Evolutionary conservation across 768 basidiomycete genomes (phyloP).

Genomic region (Sistotremastrum suecicum): DNA sequence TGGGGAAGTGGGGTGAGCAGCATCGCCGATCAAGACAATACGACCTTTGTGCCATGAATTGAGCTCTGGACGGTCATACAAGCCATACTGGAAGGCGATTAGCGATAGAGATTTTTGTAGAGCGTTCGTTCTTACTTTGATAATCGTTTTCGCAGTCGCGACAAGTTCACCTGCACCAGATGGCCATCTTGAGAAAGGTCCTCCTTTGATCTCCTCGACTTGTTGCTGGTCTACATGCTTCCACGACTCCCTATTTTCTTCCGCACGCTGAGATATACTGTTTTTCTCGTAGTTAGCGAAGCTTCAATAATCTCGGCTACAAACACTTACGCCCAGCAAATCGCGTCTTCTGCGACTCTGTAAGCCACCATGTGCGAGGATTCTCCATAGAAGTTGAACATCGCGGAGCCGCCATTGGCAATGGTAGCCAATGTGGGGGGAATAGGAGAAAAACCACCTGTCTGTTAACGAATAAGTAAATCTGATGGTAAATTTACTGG

Average conservation of each 20-base stretch:
- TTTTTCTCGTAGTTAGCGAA: neutral
- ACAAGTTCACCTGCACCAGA: conserved; percentile 15
- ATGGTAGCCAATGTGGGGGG: conserved; percentile 7
- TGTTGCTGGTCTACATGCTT: conserved; percentile 19
- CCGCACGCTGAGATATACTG: conserved; percentile 23
- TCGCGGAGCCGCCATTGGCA: conserved; percentile 4
- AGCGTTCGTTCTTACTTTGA: conserved; percentile 13
- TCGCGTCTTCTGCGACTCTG: conserved; percentile 16
- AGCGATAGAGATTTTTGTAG: neutral
- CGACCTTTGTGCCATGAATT: conserved; percentile 26
- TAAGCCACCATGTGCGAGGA: conserved; percentile 24
- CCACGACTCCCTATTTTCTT: conserved; percentile 28
- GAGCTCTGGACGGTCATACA: conserved; percentile 30
- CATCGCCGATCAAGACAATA: conserved; percentile 29
- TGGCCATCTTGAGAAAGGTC: conserved; percentile 12
- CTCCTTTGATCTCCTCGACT: conserved; percentile 12
- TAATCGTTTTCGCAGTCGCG: conserved; percentile 11
- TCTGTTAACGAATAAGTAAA: conserved; percentile 11
- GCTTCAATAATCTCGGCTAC: neutral
- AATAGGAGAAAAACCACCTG: conserved; percentile 20
- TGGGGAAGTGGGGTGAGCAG: conserved; percentile 32
- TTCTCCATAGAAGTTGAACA: conserved; percentile 23
- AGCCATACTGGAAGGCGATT: conserved; percentile 19
- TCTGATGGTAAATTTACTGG: neutral
- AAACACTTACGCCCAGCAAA: conserved; percentile 24